phyloP scores from a whole-genome alignment of 106 monocot species.

The Dendrobium catenatum region DNA sequence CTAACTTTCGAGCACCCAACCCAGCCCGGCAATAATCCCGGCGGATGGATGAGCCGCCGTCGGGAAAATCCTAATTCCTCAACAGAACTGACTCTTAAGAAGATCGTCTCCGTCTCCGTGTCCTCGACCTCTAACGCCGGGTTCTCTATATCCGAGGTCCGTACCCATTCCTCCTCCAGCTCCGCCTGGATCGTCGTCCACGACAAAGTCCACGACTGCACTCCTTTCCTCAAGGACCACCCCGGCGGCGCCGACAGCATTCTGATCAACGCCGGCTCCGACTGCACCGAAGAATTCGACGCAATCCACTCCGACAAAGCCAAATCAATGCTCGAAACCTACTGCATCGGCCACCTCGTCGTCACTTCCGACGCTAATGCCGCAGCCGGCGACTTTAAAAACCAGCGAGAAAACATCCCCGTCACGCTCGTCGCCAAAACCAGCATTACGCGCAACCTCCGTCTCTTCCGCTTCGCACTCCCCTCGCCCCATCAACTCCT shows the following conservation, averaged over 20 bases:
- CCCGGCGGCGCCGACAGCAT: constrained; percentile 94
- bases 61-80: background rate
- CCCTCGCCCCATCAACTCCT: constrained; percentile 49
- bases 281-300: constrained; percentile 95
- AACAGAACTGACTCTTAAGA: background rate
- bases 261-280: constrained; percentile 86
- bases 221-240: constrained; percentile 85
- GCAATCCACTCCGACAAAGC: constrained; percentile 97
- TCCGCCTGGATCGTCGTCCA: constrained; percentile 92
- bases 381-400: constrained; percentile 20
- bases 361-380: background rate
- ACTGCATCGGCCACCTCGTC: constrained; percentile 69
- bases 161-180: constrained; percentile 46
- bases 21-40: constrained; percentile 68
- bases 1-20: constrained; percentile 91
- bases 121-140: constrained; percentile 14
- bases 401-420: constrained; percentile 59
- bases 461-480: constrained; percentile 71
- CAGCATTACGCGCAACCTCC: constrained; percentile 52
- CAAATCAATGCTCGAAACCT: constrained; percentile 68
- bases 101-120: constrained; percentile 55
- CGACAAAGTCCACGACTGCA: constrained; percentile 86
- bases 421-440: constrained; percentile 56
- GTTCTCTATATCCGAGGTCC: constrained; percentile 56
- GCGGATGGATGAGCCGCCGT: constrained; percentile 75